These are phyloP conservation scores for Talaromyces adpressus DNA, from an alignment of 495 filamentous ascomycete genomes.

Conservation along the genomic window DNA sequence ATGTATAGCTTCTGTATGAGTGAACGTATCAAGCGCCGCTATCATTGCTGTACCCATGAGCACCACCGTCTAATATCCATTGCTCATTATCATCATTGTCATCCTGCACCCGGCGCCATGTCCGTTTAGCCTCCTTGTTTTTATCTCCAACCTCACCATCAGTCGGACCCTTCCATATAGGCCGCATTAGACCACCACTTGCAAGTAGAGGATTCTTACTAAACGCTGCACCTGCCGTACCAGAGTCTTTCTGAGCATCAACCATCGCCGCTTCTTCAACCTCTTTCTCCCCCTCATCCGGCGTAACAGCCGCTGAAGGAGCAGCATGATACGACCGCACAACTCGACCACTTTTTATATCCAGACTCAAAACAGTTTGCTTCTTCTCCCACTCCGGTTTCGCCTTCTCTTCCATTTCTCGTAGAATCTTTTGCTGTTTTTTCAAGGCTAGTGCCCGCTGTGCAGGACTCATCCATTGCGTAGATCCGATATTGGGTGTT, in stretches of 20 bases:
- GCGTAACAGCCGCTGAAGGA: conserved; percentile 28
- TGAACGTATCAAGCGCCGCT: neutral
- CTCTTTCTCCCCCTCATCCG: conserved; percentile 23
- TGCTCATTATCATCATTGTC: conserved; percentile 84
- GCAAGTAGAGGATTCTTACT: conserved; percentile 75
- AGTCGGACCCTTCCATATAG: conserved; percentile 59
- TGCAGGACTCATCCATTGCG: conserved; percentile 81
- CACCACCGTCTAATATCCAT: conserved; percentile 83
- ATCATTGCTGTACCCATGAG: conserved; percentile 44
- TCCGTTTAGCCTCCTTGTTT: conserved; percentile 37
- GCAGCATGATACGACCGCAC: conserved; percentile 61
- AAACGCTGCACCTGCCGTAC: conserved; percentile 50
- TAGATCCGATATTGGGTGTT: conserved; percentile 56
- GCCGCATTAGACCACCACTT: conserved; percentile 64
- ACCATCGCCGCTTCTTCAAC: conserved; percentile 8
- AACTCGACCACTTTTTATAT: conserved; percentile 70
- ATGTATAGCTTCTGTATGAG: neutral
- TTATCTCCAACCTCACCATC: conserved; percentile 31
- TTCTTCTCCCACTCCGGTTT: conserved; percentile 92
- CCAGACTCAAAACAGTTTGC: conserved; percentile 77
- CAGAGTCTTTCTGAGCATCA: conserved; percentile 10
- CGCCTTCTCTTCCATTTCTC: conserved; percentile 86
- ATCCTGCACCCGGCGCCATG: conserved; percentile 89
- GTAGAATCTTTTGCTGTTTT: conserved; percentile 77
- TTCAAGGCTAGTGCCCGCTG: conserved; percentile 85